These are phyloP conservation scores for Wickerhamomyces sp. DNA, from an alignment of 1,139 yeast genomes.

Conservation along the genomic window DNA sequence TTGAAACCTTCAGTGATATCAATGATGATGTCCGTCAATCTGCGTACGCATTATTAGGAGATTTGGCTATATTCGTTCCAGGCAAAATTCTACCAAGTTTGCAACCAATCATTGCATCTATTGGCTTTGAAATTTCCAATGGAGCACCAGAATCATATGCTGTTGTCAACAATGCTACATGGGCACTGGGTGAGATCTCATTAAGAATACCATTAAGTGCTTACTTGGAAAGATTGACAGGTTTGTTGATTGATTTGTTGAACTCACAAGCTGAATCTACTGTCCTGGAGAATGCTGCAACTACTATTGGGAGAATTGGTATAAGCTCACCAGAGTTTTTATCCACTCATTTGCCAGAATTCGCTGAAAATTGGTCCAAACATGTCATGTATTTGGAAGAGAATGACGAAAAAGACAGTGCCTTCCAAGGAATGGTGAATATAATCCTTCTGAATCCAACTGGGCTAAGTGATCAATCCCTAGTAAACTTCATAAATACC, in stretches of 20 bases:
- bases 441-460: constrained; percentile 63
- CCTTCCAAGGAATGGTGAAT: constrained; percentile 72
- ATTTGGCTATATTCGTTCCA: constrained; percentile 63
- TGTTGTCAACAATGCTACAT: constrained; percentile 82
- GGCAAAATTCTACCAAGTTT: constrained; percentile 46
- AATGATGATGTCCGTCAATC: constrained; percentile 87
- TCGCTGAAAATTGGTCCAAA: constrained; percentile 62
- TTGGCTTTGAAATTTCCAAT: constrained; percentile 56
- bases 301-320: constrained; percentile 89
- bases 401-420: constrained; percentile 76
- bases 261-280: constrained; percentile 49
- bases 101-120: constrained; percentile 52
- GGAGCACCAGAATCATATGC: constrained; percentile 49
- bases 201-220: constrained; percentile 58
- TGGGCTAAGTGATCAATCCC: constrained; percentile 48
- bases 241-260: constrained; percentile 60
- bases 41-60: constrained; percentile 88
- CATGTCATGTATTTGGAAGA: constrained; percentile 62
- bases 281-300: constrained; percentile 85
- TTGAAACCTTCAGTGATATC: constrained; percentile 72
- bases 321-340: constrained; percentile 54
- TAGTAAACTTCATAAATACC: constrained; percentile 57
- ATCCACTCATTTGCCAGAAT: constrained; percentile 52
- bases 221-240: constrained; percentile 56
- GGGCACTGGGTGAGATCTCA: constrained; percentile 89